Percentiles rank a stretch among this genome's conserved stretches.
phyloP scores from a whole-genome alignment of 1,139 yeast species.

The Nakaseomyces delphensis region DNA sequence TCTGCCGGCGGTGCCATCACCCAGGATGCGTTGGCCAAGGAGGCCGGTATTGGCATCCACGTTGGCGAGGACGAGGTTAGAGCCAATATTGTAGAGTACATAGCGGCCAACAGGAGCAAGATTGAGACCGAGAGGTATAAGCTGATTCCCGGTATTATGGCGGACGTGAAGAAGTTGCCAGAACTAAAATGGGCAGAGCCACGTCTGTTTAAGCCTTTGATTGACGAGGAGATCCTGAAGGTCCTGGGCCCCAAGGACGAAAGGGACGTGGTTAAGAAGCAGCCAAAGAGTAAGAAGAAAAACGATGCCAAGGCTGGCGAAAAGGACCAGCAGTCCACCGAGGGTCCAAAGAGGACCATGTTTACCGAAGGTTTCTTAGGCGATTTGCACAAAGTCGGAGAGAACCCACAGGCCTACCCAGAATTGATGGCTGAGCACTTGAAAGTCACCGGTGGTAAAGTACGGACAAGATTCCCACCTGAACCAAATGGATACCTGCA shows the following conservation, averaged over 20 bases:
- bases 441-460: constrained; percentile 68
- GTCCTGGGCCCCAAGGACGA: constrained; percentile 92
- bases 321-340: constrained; percentile 28
- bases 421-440: constrained; percentile 76
- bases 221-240: constrained; percentile 64
- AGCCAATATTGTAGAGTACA: constrained; percentile 48
- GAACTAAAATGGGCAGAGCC: constrained; percentile 90
- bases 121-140: constrained; percentile 69
- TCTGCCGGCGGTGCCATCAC: constrained; percentile 30
- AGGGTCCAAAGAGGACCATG: constrained; percentile 59
- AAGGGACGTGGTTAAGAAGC: constrained; percentile 76
- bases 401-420: constrained; percentile 81
- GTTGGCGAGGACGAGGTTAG: constrained; percentile 60
- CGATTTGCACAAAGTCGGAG: constrained; percentile 91
- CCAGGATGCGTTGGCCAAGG: constrained; percentile 44
- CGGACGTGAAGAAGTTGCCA: constrained; percentile 64
- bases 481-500: constrained; percentile 97
- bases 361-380: constrained; percentile 94
- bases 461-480: constrained; percentile 93
- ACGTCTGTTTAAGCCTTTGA: constrained; percentile 70
- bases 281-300: constrained; percentile 46
- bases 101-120: constrained; percentile 48
- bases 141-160: constrained; percentile 65
- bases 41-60: constrained; percentile 76
- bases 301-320: constrained; percentile 16